phyloP scores from a whole-genome alignment of 441 rosid species.

The Macaranga tanarius region DNA sequence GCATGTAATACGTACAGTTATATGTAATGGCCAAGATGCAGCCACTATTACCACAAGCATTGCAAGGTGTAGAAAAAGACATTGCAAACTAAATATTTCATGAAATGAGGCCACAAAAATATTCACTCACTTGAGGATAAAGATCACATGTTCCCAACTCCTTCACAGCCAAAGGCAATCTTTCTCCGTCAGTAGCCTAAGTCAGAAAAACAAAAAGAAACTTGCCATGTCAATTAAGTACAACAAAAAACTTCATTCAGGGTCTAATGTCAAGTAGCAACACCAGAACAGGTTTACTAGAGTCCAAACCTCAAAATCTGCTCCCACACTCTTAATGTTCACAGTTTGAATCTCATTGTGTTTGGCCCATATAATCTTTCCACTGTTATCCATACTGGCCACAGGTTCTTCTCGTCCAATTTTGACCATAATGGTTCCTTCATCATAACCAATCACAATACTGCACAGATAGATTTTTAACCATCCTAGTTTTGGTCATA shows the following conservation, averaged over 20 bases:
- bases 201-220: slow-evolving; percentile 23
- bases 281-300: not conserved
- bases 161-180: slow-evolving; percentile 94
- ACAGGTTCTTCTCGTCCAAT: slow-evolving; percentile 97
- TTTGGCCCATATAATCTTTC: slow-evolving; percentile 98
- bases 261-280: slow-evolving; percentile 10
- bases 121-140: slow-evolving; percentile 87
- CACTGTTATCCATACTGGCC: slow-evolving; percentile 98
- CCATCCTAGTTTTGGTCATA: slow-evolving; percentile 14
- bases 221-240: slow-evolving; percentile 18
- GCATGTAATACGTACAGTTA: not conserved
- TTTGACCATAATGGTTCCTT: slow-evolving; percentile 98
- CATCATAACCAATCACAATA: slow-evolving; percentile 95
- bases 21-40: not conserved
- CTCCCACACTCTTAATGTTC: slow-evolving; percentile 91
- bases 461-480: slow-evolving; percentile 38
- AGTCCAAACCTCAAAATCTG: slow-evolving; percentile 81
- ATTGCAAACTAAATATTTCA: slow-evolving; percentile 10
- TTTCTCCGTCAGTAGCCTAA: slow-evolving; percentile 96
- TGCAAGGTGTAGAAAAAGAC: not conserved
- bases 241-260: slow-evolving; percentile 14
- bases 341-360: slow-evolving; percentile 99
- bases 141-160: slow-evolving; percentile 99
- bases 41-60: not conserved
- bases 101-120: slow-evolving; percentile 19